A percentile compares a stretch with the other conserved stretches of the same genome.
These are phyloP conservation scores for Solanum chaucha DNA, from an alignment of 257 asterid species.

Conservation along the genomic window DNA sequence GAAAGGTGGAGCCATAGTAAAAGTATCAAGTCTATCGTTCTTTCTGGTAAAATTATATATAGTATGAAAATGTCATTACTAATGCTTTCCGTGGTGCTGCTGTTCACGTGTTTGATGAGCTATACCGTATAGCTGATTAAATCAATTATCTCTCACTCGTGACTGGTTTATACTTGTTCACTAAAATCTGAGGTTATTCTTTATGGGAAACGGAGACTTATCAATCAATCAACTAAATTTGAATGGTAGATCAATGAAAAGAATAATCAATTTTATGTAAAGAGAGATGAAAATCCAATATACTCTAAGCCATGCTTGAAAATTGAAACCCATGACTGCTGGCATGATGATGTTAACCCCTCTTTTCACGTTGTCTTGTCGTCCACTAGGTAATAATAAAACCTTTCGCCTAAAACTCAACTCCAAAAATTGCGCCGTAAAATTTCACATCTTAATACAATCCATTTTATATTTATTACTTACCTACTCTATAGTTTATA, in stretches of 20 bases:
- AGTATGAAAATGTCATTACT: neutral
- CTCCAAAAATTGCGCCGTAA: conserved; percentile 28
- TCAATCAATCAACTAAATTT: neutral
- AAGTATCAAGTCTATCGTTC: neutral
- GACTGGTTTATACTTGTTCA: neutral
- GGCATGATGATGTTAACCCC: neutral
- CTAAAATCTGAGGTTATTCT: neutral
- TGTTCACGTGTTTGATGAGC: neutral
- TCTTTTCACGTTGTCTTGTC: neutral
- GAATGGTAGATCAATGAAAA: neutral
- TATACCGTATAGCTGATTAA: neutral
- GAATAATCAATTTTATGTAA: neutral
- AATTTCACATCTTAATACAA: neutral
- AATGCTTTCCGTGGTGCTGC: neutral
- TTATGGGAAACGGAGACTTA: neutral
- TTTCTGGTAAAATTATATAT: neutral
- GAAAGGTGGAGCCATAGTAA: neutral
- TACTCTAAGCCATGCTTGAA: neutral
- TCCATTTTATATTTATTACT: neutral
- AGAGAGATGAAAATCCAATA: neutral
- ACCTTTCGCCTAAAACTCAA: conserved; percentile 7
- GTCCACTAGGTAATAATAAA: neutral
- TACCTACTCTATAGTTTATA: neutral
- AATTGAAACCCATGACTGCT: neutral
- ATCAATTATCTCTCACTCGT: neutral